Evolutionary conservation across 305 asterid genomes (phyloP).

Genomic region (Fraxinus ornus): DNA sequence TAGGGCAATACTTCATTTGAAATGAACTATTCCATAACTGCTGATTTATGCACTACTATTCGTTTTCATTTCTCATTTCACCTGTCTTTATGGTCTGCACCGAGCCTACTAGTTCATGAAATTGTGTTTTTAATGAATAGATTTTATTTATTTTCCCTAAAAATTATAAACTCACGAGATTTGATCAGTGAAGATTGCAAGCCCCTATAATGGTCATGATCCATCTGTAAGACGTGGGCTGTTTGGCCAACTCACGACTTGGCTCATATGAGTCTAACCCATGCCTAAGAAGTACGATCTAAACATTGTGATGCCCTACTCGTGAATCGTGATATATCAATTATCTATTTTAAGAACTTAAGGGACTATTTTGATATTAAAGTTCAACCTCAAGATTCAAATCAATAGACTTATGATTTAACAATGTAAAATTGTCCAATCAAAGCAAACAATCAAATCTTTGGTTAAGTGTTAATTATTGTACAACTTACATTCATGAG

Average conservation of each 20-base stretch:
- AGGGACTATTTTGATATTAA: neutral
- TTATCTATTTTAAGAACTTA: neutral
- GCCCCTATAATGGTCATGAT: neutral
- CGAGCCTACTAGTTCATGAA: neutral
- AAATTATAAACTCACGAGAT: neutral
- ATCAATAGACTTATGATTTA: neutral
- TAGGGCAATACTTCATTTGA: neutral
- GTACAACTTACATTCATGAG: neutral
- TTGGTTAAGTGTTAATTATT: slow-evolving; percentile 4
- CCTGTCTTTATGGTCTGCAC: neutral
- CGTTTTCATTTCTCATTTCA: neutral
- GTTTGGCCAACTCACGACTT: neutral
- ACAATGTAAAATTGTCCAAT: neutral
- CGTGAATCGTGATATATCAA: neutral
- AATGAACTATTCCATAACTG: neutral
- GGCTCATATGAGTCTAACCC: neutral
- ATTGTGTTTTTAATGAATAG: neutral
- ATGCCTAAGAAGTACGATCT: neutral
- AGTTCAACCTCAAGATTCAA: neutral
- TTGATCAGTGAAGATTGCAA: neutral
- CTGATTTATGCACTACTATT: neutral
- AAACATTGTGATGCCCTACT: neutral
- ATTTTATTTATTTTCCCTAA: neutral
- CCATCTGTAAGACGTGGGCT: neutral
- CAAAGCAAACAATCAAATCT: neutral